Base-by-base conservation (phyloP, 2,329 filamentous ascomycete species). In the Aspergillus caelatus region DNA sequence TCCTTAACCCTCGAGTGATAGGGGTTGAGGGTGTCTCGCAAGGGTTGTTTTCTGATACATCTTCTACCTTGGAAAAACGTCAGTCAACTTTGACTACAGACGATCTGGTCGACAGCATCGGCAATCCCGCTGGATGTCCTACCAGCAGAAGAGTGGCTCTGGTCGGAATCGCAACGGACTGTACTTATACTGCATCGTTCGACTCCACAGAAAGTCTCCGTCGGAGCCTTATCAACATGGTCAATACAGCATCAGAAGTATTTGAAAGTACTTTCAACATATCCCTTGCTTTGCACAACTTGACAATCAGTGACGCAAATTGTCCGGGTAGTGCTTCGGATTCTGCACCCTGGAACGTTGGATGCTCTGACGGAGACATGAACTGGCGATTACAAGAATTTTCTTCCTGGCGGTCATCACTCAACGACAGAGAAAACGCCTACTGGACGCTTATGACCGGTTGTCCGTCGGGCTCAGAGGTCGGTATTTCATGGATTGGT, bases 191-290 rank as follows among this genome's bases (percentile, higher is more conserved):
- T 21, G 82, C 81, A 1, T 82, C 84, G 8, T 95, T 97, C 75
- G 85, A 88, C 66, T 86, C 83, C 26, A 85, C 84, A 32, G 82
- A 87, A 14, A 63, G 65, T 1, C 58, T 68, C 30, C 63, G 81
- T 85, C 62, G 62, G 8, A 62, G 63, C 32, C 50, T 72, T 0
- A 45, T 68, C 68, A 82, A 81, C 56, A 85, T 92, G 77, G 90
- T 98, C 77, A 96, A 95, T 78, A 82, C 88, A 32, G 94, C 94
- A 0, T 97, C 94, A 0, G 86, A 89, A 61, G 81, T 97, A 5
- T 97, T 94, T 73, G 94, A 98, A 76, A 87, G 83, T 71, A 91
- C 90, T 9, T 97, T 97, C 81, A 96, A 97, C 78, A 94, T 98
- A 73, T 93, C 93, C 0, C 86, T 98, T 23, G 93, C 91, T 43